Percentiles rank a stretch among this genome's conserved stretches.
Conservation (phyloP, 371 early-diverging fungal genomes). For the Basidiobolus meristosporus region DNA sequence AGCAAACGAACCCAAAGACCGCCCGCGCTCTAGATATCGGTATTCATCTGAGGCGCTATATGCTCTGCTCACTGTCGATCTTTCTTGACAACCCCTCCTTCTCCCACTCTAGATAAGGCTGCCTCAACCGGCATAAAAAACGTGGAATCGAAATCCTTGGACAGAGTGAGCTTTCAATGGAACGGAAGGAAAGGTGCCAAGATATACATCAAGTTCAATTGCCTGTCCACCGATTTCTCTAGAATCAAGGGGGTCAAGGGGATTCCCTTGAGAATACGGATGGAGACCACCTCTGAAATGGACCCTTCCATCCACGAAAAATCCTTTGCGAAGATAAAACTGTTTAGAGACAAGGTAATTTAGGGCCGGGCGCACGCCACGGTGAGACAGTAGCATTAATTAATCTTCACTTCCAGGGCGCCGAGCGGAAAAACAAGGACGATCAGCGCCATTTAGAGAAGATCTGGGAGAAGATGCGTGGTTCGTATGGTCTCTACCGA, state of each 20-base stretch:
- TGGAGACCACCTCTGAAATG: conserved; percentile 14
- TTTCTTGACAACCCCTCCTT: no score
- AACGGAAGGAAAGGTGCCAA: conserved; percentile 45
- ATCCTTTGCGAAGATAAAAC: conserved; percentile 41
- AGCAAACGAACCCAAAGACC: conserved; percentile 33
- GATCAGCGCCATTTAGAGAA: conserved; percentile 37
- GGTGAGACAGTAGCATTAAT: no score
- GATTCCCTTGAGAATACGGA: conserved; percentile 45
- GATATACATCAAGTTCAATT: conserved; percentile 47
- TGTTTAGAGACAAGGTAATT: conserved; percentile 53
- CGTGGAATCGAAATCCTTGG: conserved; percentile 34
- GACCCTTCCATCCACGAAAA: conserved; percentile 14
- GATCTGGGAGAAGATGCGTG: conserved; percentile 29
- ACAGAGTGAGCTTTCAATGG: conserved; percentile 57
- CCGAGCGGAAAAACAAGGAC: conserved; percentile 45
- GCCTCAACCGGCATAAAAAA: conserved; percentile 23
- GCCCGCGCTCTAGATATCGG: conserved; percentile 40
- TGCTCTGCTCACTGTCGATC: no score
- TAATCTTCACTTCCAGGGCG: conserved; percentile 15
- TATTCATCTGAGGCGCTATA: no score
- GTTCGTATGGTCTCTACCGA: no score
- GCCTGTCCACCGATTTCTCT: conserved; percentile 66
- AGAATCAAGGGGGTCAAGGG: conserved; percentile 74
- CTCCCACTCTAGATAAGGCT: conserved; percentile 10
- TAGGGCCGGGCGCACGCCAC: background rate